Conservation (phyloP, 352 stramenopile species). For the Pythium chondricola region DNA sequence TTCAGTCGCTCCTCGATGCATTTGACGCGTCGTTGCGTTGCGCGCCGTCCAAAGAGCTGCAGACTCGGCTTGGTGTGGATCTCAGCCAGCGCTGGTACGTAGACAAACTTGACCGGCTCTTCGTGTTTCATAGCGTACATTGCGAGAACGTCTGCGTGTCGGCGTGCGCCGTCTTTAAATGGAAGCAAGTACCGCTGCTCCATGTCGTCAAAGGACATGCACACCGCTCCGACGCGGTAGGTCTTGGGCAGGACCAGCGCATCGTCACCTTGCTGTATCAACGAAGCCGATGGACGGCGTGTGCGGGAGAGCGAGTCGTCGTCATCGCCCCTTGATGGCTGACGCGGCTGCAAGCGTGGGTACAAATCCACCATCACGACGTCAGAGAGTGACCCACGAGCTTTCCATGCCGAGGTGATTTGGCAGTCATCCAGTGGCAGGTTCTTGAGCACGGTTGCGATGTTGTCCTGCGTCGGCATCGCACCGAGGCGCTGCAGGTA, state of each 20-base stretch:
- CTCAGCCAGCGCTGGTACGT: constrained; percentile 21
- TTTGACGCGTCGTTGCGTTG: constrained; percentile 32
- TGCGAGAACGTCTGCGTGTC: constrained; percentile 39
- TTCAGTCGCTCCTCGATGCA: constrained; percentile 36
- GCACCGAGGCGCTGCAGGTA: constrained; percentile 63
- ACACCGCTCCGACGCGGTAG: constrained; percentile 44
- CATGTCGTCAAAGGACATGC: constrained; percentile 68
- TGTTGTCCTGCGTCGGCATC: constrained; percentile 39
- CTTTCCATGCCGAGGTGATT: constrained; percentile 51
- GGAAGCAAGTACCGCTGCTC: constrained; percentile 62
- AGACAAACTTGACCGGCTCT: constrained; percentile 16
- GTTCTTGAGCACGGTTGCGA: constrained; percentile 53
- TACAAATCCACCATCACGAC: constrained; percentile 51
- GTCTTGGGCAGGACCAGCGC: constrained; percentile 6
- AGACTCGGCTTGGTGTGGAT: constrained; percentile 11
- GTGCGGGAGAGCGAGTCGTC: too few relatives aligned
- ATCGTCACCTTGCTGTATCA: not conserved
- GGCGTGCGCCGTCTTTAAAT: constrained; percentile 39
- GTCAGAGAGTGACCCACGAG: constrained; percentile 42
- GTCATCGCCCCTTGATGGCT: not conserved
- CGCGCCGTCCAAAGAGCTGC: constrained; percentile 27
- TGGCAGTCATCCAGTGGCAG: constrained; percentile 59
- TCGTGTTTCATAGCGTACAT: constrained; percentile 37
- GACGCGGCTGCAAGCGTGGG: constrained; percentile 3
- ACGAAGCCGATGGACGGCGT: too few relatives aligned